Evolutionary conservation across 805 yeast genomes (phyloP).

Genomic region (Lipomyces yamanashiensis): DNA sequence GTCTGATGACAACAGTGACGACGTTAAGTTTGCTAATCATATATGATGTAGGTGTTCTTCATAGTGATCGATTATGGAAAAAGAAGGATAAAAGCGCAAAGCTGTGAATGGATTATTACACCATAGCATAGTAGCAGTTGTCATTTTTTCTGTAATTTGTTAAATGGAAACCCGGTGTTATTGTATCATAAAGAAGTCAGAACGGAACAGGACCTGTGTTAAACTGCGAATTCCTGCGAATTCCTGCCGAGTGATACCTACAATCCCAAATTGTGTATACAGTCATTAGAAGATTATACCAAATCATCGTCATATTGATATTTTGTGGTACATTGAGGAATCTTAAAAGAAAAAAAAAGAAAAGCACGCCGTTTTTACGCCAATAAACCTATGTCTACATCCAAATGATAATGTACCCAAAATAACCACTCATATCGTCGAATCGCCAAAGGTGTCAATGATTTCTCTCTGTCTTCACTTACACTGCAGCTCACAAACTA

Average conservation of each 20-base stretch:
- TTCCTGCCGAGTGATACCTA: too few species aligned
- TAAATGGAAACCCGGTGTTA: too few species aligned
- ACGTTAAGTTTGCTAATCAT: not conserved
- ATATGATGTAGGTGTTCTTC: conserved; percentile 1
- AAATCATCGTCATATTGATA: not conserved
- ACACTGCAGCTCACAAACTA: not conserved
- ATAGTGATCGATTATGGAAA: conserved; percentile 6
- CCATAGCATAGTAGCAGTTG: too few species aligned
- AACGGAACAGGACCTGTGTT: not conserved
- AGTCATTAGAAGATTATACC: not conserved
- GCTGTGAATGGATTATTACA: not conserved
- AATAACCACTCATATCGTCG: not conserved
- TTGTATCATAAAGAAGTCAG: too few species aligned
- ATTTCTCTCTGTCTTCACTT: not conserved
- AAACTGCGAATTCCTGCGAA: too few species aligned
- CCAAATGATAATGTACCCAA: not conserved
- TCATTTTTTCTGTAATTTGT: too few species aligned
- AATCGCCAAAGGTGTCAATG: not conserved
- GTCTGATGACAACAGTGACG: not conserved
- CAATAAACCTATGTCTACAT: conserved; percentile 16
- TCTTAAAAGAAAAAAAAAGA: not conserved
- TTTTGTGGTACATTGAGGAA: not conserved
- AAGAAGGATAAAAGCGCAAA: not conserved
- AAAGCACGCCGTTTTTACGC: conserved; percentile 10
- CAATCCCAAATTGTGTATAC: not conserved